Conservation (phyloP, 345 rosid genomes). For the Gossypium herbaceum region DNA sequence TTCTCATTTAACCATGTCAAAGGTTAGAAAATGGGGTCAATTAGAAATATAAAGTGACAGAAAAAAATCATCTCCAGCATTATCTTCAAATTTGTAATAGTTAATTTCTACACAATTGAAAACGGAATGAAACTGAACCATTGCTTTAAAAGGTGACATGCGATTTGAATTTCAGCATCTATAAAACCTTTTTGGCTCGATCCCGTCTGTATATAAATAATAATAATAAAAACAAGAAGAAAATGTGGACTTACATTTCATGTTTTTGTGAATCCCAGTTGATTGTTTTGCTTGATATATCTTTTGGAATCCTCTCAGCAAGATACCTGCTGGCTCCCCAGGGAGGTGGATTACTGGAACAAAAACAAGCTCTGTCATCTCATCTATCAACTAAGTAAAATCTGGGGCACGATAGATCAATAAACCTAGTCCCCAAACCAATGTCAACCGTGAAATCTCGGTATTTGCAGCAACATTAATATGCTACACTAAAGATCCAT, state of each 20-base stretch:
- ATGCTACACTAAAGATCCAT: neutral
- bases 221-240: neutral
- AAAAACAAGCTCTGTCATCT: neutral
- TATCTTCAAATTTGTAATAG: too few species aligned
- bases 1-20: neutral
- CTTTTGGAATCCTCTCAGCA: conserved; percentile 28
- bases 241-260: conserved; percentile 24
- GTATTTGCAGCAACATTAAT: neutral
- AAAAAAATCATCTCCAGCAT: neutral
- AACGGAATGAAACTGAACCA: too few species aligned
- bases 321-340: conserved; percentile 36
- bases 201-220: too few species aligned
- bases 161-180: too few species aligned
- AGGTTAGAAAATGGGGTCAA: neutral
- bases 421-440: neutral
- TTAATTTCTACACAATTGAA: too few species aligned
- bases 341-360: conserved; percentile 27
- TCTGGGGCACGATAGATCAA: neutral
- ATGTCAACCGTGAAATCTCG: neutral
- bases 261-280: conserved; percentile 15
- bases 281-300: conserved; percentile 22
- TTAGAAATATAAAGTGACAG: neutral
- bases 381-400: neutral
- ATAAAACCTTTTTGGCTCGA: too few species aligned
- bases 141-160: too few species aligned